Conservation (phyloP, 371 early-diverging fungal species). For the Mucor indicus region DNA sequence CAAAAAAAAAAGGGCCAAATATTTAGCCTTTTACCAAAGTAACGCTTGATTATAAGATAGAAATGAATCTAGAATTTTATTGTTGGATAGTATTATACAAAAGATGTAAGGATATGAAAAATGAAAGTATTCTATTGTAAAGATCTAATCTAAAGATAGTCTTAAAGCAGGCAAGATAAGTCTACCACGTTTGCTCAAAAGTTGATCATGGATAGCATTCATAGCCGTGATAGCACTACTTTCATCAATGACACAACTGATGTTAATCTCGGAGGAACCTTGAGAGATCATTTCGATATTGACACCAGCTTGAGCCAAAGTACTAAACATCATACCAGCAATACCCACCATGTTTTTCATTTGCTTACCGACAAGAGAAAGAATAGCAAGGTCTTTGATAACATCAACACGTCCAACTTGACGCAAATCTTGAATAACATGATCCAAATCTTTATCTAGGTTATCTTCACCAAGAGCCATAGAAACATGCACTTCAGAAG, state of each 20-base stretch:
- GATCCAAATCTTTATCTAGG: conserved; percentile 59
- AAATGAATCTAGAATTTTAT: too few species aligned
- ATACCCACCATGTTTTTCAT: conserved; percentile 97
- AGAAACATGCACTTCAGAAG: conserved; percentile 93
- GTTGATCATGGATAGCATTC: conserved; percentile 82
- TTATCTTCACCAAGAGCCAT: conserved; percentile 86
- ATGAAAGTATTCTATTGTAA: background rate
- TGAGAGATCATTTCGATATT: conserved; percentile 99
- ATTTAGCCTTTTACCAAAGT: too few species aligned
- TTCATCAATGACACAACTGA: conserved; percentile 92
- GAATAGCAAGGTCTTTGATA: conserved; percentile 83
- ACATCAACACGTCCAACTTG: conserved; percentile 77
- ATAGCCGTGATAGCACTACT: conserved; percentile 72
- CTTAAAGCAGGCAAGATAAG: conserved; percentile 23
- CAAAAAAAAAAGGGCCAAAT: too few species aligned
- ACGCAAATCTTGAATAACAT: conserved; percentile 67
- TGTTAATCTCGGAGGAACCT: conserved; percentile 96
- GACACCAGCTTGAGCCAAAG: conserved; percentile 83
- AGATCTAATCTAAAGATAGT: conserved; percentile 19
- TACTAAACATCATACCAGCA: conserved; percentile 90
- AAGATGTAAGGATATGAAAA: too few species aligned
- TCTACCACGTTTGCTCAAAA: conserved; percentile 34
- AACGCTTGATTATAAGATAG: too few species aligned
- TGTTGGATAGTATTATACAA: too few species aligned
- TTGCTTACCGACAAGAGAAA: conserved; percentile 93